phyloP scores from a whole-genome alignment of 2,329 filamentous ascomycete species.

The Epichloe scottii region DNA sequence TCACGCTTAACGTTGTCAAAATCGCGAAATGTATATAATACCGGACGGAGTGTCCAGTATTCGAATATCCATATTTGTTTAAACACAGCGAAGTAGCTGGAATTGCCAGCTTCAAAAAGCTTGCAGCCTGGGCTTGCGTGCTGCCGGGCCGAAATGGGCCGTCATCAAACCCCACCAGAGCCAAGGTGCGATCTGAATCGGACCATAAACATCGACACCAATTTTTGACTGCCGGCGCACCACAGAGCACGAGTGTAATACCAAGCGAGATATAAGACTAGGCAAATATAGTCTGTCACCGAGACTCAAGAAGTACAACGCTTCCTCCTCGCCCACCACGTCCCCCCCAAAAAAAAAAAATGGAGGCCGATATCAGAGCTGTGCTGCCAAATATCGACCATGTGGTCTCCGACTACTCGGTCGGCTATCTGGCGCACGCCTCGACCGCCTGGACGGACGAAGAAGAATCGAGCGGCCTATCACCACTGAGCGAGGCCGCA shows the following conservation, averaged over 20 bases:
- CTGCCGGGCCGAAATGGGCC: conserved; percentile 2
- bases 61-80: too few relatives aligned
- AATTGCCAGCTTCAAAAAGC: too few relatives aligned
- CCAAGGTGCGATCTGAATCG: not conserved
- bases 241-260: too few relatives aligned
- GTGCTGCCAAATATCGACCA: conserved; percentile 81
- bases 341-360: conserved; percentile 24
- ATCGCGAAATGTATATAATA: too few relatives aligned
- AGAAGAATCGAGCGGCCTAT: conserved; percentile 53
- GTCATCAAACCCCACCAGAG: not conserved
- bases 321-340: not conserved
- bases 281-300: too few relatives aligned
- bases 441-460: conserved; percentile 71
- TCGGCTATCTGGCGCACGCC: conserved; percentile 88
- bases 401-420: conserved; percentile 81
- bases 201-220: not conserved
- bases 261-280: too few relatives aligned
- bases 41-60: too few relatives aligned
- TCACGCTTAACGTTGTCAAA: too few relatives aligned
- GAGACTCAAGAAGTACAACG: not conserved
- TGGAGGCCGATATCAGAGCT: conserved; percentile 81
- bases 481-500: conserved; percentile 75
- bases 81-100: too few relatives aligned
- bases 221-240: not conserved
- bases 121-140: not conserved